Evolutionary conservation across 2,329 filamentous ascomycete genomes (phyloP), one percentile per base, ranked within the genome.

Genomic region (Sordariomycetes sp.): DNA sequence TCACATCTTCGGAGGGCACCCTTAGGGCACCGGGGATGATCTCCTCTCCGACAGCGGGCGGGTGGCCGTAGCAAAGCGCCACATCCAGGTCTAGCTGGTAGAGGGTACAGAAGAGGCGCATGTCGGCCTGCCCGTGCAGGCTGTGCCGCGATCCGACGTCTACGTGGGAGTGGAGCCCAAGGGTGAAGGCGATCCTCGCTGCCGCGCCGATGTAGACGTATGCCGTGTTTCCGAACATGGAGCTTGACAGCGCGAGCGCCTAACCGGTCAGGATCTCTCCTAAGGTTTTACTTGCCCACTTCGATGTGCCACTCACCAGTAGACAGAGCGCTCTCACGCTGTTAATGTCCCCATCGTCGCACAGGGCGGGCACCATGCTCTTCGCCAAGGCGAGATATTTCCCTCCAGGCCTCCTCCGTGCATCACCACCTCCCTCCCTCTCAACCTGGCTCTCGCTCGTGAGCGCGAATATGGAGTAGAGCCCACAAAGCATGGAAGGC

Each of bases 201-300:
- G 66, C 66, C 3, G 65, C 62, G 16, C 66, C 64, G 22, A 67
- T 60, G 37, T 67, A 67, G 18, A 67, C 60, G 52, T 66, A 65
- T 8, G 66, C 64, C 20, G 64, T 66, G 58, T 65, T 65, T 51
- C 58, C 63, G 53, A 59, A 62, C 61, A 66, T 63, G 56, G 61
- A 63, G 55, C 64, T 65, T 58, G 65, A 61, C 46, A 64, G 54
- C 5, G 64, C 61, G 6, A 67, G 62, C 7, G 55, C 60, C 61
- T 64, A 53, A 37, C 34, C 37, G 53, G 60, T 2, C 53, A 48
- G 5, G 48, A 2, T 52, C 28, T 4, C 8, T 8, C 28, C 28
- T 32, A 32, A 8, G 4, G 4, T 8, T 32, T 32, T 32, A 32
- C 8, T 32, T 32, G 28, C 28, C 28, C 28, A 4, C 22, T 22